Evolutionary conservation across 2,329 filamentous ascomycete genomes (phyloP).

Genomic region (Proliferodiscus dingleyae): DNA sequence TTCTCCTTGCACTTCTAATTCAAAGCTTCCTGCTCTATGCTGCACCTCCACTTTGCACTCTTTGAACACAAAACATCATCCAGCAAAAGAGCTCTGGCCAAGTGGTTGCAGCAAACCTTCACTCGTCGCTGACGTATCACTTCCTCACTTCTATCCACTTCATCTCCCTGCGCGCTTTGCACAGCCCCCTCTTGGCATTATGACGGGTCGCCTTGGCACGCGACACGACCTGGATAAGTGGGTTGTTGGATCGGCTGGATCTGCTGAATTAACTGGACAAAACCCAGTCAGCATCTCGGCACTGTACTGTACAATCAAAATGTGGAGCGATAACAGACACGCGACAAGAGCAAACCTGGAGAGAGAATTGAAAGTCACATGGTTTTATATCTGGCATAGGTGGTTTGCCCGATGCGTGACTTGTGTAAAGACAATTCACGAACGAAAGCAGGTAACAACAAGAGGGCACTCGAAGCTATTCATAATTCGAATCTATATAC

Average conservation of each 20-base stretch:
- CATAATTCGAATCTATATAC: constrained; percentile 17
- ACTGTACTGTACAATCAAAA: neutral
- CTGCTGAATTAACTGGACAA: too few species aligned
- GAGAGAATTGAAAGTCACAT: neutral
- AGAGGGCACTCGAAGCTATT: too few species aligned
- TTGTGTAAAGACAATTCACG: too few species aligned
- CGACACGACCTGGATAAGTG: constrained; percentile 4
- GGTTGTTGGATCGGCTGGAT: constrained; percentile 4
- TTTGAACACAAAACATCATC: too few species aligned
- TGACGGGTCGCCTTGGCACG: too few species aligned
- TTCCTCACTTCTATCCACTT: neutral
- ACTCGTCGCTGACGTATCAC: constrained; percentile 5
- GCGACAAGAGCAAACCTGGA: neutral
- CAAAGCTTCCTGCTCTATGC: too few species aligned
- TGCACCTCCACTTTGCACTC: too few species aligned
- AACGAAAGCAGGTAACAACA: too few species aligned
- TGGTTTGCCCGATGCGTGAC: too few species aligned
- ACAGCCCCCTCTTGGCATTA: constrained; percentile 22
- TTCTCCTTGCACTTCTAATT: too few species aligned
- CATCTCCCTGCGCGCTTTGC: constrained; percentile 4
- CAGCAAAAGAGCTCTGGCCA: too few species aligned
- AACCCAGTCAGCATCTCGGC: neutral
- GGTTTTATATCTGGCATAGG: too few species aligned
- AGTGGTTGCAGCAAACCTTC: neutral
- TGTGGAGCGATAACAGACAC: neutral